Base-by-base conservation (phyloP, 345 rosid genomes). In the Pelargonium nanum region DNA sequence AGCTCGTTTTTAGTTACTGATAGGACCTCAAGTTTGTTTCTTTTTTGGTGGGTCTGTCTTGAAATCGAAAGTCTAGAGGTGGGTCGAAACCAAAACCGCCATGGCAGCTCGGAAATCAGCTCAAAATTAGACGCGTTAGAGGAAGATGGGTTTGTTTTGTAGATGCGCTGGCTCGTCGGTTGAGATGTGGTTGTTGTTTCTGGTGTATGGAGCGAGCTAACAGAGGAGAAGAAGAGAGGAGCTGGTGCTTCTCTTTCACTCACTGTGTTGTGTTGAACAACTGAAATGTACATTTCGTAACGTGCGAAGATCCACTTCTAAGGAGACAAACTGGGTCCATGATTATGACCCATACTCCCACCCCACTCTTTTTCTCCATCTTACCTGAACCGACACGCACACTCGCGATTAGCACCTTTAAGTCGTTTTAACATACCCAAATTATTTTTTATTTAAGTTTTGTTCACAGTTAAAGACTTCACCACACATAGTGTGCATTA, bases 271-370 rank as follows among this genome's bases (percentile, higher is more conserved):
- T 40, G 48, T 40, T 17, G 26, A 9, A 52, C 10, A 7, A 22
- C 24, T 19, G 2, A 19, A 15, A 16, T 22, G 4, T 30, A 15
- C 32, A 52, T 22, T n/a, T 24, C 61, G 57, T 72, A 85, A 82
- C 91, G 87, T 85, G 91, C 68, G 80, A 75, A 69, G 81, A 85
- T 82, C 84, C 73, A 67, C 72, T 67, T 56, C 22, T 0, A 74
- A 65, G 87, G 82, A 75, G 87, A 82, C 82, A 81, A 68, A 24
- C 56, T 51, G 80, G 84, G 80, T 64, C 78, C 6, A 21, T 68
- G 75, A 78, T 64, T 22, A 53, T 48, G 84, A 80, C 77, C 26
- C 22, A 23, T 26, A 3, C 48, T 12, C 15, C n/a, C n/a, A n/a
- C n/a, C 55, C 66, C 61, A 26, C 50, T 51, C 48, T 25, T 26